Base-by-base conservation (phyloP, 2,329 filamentous ascomycete species). In the Bretziella fagacearum region DNA sequence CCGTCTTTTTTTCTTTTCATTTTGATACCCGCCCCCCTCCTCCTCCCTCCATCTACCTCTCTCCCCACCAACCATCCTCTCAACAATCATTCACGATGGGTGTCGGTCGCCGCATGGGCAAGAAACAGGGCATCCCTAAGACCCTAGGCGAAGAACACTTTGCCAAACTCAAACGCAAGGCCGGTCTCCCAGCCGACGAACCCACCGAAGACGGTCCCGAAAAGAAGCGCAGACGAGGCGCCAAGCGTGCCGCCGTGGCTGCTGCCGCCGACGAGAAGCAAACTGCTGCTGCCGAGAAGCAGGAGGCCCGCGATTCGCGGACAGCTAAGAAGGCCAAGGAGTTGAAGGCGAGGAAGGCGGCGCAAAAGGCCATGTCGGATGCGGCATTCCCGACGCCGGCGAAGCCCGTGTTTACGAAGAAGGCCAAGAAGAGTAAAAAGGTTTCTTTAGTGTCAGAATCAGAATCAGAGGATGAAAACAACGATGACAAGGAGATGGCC, bases 51-150 rank as follows among this genome's bases (percentile, higher is more conserved):
- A 18, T 33, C 25, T n/a, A 40, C 35, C 13, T 29, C 25, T 27
- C 8, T 11, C 23, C 39, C 10, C 40, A 17, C 25, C 25, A 36
- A 22, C 35, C 17, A 44, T 7, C 42, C 39, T 23, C 17, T 32
- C n/a, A 39, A 43, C 27, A 33, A 35, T 25, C 53, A 49, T n/a
- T 54, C 60, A 77, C 61, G 58, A 94, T 94, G 87, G 87, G 85
- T 69, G 75, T 78, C 52, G 84, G 86, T 62, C 82, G 86, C 61
- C 84, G 87, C 57, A 93, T 95, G 80, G 84, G 87, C 63, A 91
- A 84, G 63, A 95, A 95, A 67, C 91, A 96, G 73, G 89, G 86
- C 48, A 71, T 81, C 54, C 91, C 91, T 46, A 75, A 81, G 58
- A 72, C 81, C 54, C 73, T 95, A 54, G 84, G 91, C 54, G 84